Percentiles rank a stretch among this genome's conserved stretches.
phyloP scores from a whole-genome alignment of 2,329 filamentous ascomycete genomes.

The Aspergillus sojae region DNA sequence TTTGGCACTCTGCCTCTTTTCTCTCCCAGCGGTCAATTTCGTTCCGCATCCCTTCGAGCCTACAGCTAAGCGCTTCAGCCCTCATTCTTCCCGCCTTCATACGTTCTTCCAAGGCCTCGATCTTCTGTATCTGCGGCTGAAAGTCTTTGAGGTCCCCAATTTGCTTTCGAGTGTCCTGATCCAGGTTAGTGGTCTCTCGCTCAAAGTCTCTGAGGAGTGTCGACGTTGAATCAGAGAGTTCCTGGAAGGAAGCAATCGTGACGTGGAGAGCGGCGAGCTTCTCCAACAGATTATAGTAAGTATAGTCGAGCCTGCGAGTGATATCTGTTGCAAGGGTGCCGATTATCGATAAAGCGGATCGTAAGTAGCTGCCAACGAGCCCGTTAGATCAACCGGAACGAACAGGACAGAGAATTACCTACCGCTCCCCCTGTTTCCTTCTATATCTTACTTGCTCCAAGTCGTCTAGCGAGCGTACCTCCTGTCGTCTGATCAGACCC shows the following conservation, averaged over 20 bases:
- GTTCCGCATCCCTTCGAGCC: slow-evolving; percentile 41
- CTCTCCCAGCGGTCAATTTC: slow-evolving; percentile 48
- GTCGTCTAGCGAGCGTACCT: slow-evolving; percentile 38
- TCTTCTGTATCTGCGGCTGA: slow-evolving; percentile 38
- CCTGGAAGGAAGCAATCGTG: slow-evolving; percentile 45
- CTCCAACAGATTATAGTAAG: slow-evolving; percentile 52
- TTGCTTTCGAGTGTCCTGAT: slow-evolving; percentile 41
- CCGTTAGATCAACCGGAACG: not conserved
- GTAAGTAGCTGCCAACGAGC: slow-evolving; percentile 31
- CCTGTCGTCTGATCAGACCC: slow-evolving; percentile 31
- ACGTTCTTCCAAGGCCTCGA: slow-evolving; percentile 41
- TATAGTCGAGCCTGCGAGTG: slow-evolving; percentile 50
- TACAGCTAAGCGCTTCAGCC: slow-evolving; percentile 39
- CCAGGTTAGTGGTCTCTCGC: slow-evolving; percentile 36
- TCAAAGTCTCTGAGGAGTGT: slow-evolving; percentile 43
- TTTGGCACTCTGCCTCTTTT: slow-evolving; percentile 47
- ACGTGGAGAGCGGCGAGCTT: slow-evolving; percentile 44
- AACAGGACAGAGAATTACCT: slow-evolving; percentile 49
- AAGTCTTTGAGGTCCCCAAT: slow-evolving; percentile 43
- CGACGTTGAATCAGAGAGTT: slow-evolving; percentile 40
- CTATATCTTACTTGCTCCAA: slow-evolving; percentile 51
- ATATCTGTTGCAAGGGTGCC: slow-evolving; percentile 45
- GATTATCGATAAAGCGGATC: slow-evolving; percentile 38
- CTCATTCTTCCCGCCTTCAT: slow-evolving; percentile 40
- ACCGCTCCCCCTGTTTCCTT: slow-evolving; percentile 79